These are phyloP conservation scores for Globisporangium viniferum DNA, from an alignment of 352 stramenopile genomes.

Conservation along the genomic window DNA sequence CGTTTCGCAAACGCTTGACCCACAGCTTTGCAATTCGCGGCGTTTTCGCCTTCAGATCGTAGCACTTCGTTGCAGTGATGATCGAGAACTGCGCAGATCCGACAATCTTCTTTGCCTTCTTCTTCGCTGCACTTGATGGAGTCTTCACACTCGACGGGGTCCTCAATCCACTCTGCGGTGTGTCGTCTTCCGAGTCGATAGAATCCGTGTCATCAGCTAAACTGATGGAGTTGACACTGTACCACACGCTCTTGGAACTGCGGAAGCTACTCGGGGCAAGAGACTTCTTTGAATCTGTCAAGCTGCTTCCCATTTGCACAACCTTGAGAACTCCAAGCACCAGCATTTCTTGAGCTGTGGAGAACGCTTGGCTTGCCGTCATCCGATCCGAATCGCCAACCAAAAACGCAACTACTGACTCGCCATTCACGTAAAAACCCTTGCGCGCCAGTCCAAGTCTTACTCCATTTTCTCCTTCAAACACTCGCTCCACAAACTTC, in stretches of 20 bases:
- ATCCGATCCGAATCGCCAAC: slow-evolving; percentile 51
- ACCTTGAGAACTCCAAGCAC: slow-evolving; percentile 62
- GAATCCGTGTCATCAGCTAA: slow-evolving; percentile 68
- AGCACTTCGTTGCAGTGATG: slow-evolving; percentile 82
- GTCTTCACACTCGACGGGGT: slow-evolving; percentile 27
- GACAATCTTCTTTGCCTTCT: slow-evolving; percentile 15
- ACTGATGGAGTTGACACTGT: slow-evolving; percentile 75
- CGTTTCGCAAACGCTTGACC: slow-evolving; percentile 64
- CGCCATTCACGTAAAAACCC: slow-evolving; percentile 76
- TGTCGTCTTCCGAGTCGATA: slow-evolving; percentile 63
- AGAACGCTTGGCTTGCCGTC: slow-evolving; percentile 61
- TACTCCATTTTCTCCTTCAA: slow-evolving; percentile 25
- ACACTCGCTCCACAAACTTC: slow-evolving; percentile 44
- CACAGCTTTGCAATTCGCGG: slow-evolving; percentile 66
- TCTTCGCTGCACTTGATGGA: slow-evolving; percentile 17
- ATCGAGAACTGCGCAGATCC: slow-evolving; percentile 85
- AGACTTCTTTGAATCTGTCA: slow-evolving; percentile 18
- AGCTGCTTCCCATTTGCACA: slow-evolving; percentile 21
- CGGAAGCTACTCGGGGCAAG: slow-evolving; percentile 47
- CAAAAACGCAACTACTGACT: slow-evolving; percentile 76
- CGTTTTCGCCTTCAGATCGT: slow-evolving; percentile 80
- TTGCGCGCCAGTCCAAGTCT: slow-evolving; percentile 40
- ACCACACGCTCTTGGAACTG: slow-evolving; percentile 78
- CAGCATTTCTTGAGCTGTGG: slow-evolving; percentile 75
- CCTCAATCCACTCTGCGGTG: slow-evolving; percentile 18